A percentile compares a stretch with the other conserved stretches of the same genome.
Conservation (phyloP, 2,329 filamentous ascomycete species). For the Sarocladiaceae sp. region DNA sequence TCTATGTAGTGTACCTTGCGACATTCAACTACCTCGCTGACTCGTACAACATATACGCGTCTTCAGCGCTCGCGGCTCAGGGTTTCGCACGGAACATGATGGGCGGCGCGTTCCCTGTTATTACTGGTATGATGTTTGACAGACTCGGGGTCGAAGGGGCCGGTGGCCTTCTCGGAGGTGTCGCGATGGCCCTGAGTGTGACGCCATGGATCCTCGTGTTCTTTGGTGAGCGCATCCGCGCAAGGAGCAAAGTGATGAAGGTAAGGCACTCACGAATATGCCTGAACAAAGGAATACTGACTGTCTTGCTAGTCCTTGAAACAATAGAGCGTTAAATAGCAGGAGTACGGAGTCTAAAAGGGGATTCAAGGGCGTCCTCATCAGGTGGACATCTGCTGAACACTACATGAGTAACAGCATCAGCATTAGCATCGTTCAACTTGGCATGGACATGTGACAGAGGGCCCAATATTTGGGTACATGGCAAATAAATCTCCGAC, state of each 20-base stretch:
- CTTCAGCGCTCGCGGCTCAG: constrained; percentile 79
- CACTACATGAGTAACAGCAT: no score
- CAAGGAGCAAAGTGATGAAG: constrained; percentile 69
- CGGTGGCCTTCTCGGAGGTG: constrained; percentile 67
- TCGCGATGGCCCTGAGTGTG: constrained; percentile 60
- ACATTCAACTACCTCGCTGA: constrained; percentile 93
- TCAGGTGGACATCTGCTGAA: no score
- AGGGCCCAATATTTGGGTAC: no score
- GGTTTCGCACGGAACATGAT: constrained; percentile 80
- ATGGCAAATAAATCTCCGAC: no score
- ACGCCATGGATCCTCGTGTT: constrained; percentile 86
- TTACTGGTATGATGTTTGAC: constrained; percentile 67
- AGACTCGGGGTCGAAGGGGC: constrained; percentile 65
- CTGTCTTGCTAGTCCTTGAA: constrained; percentile 3
- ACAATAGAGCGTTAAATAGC: neutral
- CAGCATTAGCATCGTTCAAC: no score
- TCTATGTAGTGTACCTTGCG: constrained; percentile 79
- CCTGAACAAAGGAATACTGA: neutral
- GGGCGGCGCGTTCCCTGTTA: constrained; percentile 72
- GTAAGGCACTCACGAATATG: constrained; percentile 28
- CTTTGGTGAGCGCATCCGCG: constrained; percentile 69
- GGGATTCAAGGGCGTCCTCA: no score
- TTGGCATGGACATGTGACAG: no score
- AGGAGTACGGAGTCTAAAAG: no score
- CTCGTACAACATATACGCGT: constrained; percentile 78